Evolutionary conservation across 2,329 filamentous ascomycete species (phyloP).

Genomic region (Verticillium tricorpus): DNA sequence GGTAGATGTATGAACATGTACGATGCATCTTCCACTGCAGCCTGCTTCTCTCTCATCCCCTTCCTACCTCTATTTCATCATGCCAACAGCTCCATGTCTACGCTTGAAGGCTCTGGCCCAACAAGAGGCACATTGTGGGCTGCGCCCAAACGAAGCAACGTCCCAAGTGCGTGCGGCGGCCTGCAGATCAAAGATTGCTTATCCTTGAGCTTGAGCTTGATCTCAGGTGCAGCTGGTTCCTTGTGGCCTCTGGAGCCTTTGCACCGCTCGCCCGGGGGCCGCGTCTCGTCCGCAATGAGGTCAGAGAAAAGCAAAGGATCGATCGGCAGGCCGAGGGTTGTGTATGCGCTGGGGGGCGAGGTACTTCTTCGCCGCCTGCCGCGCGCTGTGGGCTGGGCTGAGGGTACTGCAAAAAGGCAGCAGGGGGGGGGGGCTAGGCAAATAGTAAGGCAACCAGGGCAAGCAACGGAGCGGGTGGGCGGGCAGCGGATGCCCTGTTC

Average conservation of each 20-base stretch:
- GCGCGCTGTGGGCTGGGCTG: background rate
- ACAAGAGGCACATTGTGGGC: no score
- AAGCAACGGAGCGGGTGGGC: background rate
- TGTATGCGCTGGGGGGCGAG: background rate
- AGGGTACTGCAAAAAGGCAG: background rate
- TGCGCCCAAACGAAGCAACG: background rate
- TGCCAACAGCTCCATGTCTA: background rate
- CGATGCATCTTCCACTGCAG: no score
- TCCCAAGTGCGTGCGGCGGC: background rate
- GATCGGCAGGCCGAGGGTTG: background rate
- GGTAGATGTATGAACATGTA: no score
- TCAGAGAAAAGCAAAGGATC: background rate
- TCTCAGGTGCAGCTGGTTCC: background rate
- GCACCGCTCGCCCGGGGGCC: background rate
- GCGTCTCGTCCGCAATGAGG: background rate
- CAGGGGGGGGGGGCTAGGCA: background rate
- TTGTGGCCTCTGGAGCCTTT: background rate
- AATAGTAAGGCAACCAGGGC: background rate
- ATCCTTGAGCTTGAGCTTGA: background rate
- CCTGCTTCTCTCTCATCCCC: no score
- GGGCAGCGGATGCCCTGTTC: background rate
- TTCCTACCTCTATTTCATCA: no score
- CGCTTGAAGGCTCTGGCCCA: background rate
- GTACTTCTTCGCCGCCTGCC: background rate
- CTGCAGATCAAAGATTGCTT: background rate